Conservation (phyloP, 1,284 basidiomycete species). For the Marasmius tenuissimus region DNA sequence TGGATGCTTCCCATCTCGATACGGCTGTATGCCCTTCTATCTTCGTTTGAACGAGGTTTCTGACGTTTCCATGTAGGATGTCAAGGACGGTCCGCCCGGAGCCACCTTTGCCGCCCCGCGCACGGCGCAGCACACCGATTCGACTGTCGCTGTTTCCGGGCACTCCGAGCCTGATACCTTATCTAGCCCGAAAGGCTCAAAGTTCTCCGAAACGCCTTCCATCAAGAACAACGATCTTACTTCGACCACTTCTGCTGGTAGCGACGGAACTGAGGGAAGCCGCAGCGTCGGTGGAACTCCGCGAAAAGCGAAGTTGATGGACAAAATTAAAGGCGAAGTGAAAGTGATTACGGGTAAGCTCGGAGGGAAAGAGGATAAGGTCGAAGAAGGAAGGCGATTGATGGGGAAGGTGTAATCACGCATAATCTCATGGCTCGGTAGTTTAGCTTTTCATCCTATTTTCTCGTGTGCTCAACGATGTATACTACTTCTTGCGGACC, state of each 20-base stretch:
- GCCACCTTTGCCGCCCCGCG: not conserved
- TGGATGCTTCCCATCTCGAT: slow-evolving; percentile 15
- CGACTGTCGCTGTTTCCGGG: not conserved
- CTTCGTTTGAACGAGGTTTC: not conserved
- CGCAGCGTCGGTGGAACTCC: not conserved
- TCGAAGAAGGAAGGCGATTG: slow-evolving; percentile 44
- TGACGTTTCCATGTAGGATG: too few species aligned
- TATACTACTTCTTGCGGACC: not conserved
- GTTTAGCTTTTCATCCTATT: not conserved
- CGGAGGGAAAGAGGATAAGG: slow-evolving; percentile 45
- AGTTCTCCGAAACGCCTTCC: not conserved
- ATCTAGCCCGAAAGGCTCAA: not conserved
- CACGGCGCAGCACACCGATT: not conserved
- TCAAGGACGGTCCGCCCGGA: too few species aligned
- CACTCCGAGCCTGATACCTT: not conserved
- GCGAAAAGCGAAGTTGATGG: slow-evolving; percentile 42
- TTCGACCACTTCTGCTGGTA: not conserved
- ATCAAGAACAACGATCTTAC: not conserved
- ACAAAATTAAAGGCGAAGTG: slow-evolving; percentile 54
- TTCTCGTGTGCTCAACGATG: not conserved
- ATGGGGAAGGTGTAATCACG: slow-evolving; percentile 15
- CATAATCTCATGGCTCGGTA: not conserved
- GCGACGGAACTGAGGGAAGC: not conserved
- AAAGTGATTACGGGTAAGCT: slow-evolving; percentile 53
- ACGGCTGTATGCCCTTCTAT: not conserved